Conservation (phyloP, 805 yeast genomes). For the Candida boleticola region DNA sequence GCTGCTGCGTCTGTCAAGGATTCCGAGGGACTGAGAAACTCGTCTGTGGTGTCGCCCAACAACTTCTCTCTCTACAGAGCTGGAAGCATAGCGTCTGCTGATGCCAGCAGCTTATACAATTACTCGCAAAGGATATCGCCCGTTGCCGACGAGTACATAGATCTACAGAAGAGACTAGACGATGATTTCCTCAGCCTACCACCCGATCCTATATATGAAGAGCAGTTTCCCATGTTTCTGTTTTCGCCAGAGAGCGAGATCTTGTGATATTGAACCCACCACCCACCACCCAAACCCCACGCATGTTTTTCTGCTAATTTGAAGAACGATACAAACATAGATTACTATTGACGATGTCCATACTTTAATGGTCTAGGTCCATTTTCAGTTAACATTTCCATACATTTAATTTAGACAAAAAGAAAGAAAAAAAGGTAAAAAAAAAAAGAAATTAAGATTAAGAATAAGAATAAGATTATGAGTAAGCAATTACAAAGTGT, state of each 20-base stretch:
- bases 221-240: constrained; percentile 3
- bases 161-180: not conserved
- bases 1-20: not conserved
- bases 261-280: not conserved
- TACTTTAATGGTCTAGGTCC: too few relatives aligned
- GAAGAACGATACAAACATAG: too few relatives aligned
- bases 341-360: too few relatives aligned
- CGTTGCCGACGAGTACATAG: not conserved
- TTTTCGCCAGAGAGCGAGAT: constrained; percentile 4
- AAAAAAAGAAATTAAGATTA: too few relatives aligned
- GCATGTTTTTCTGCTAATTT: too few relatives aligned
- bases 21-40: not conserved
- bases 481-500: too few relatives aligned
- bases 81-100: not conserved
- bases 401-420: too few relatives aligned
- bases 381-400: too few relatives aligned
- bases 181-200: constrained; percentile 2
- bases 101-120: not conserved
- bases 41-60: constrained; percentile 1
- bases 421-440: too few relatives aligned
- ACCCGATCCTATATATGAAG: constrained; percentile 1
- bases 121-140: not conserved
- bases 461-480: too few relatives aligned
- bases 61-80: not conserved
- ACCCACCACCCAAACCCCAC: too few relatives aligned